Conservation (phyloP, 2,329 filamentous ascomycete species). For the Fusarium oxysporum region DNA sequence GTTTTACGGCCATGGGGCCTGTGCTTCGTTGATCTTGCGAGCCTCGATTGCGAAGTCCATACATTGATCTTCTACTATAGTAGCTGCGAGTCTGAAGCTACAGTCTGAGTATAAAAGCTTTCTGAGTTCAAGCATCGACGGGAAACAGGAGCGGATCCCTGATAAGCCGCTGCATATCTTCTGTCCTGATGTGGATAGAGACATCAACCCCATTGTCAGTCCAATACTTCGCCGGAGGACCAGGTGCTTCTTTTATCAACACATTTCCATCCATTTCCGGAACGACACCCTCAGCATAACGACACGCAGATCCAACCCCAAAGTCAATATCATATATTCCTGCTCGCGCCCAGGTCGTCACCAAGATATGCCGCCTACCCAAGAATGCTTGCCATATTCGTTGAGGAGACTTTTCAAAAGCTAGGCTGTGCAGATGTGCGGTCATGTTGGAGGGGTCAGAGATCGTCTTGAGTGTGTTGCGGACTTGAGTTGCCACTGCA, state of each 20-base stretch:
- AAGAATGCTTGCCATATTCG: constrained; percentile 46
- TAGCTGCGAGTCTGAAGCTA: not conserved
- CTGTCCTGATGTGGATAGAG: constrained; percentile 25
- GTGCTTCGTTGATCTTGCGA: not conserved
- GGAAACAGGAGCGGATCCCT: constrained; percentile 33
- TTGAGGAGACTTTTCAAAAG: constrained; percentile 43
- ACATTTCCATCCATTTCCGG: constrained; percentile 40
- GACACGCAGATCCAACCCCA: constrained; percentile 27
- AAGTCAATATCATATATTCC: constrained; percentile 45
- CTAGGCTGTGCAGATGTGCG: constrained; percentile 33
- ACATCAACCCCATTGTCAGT: constrained; percentile 42
- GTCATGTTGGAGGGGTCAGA: constrained; percentile 7
- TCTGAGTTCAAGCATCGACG: not conserved
- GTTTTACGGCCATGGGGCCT: not conserved
- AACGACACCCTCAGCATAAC: constrained; percentile 39
- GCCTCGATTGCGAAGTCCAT: not conserved
- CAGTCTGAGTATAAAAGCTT: not conserved
- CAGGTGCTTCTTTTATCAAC: constrained; percentile 42
- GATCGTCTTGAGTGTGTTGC: constrained; percentile 27
- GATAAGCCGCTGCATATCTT: constrained; percentile 33
- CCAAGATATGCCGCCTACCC: constrained; percentile 38
- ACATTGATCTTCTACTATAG: too few relatives aligned
- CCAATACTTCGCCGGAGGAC: constrained; percentile 14
- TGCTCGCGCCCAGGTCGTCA: constrained; percentile 44
- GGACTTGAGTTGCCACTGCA: constrained; percentile 10